Evolutionary conservation across 1,284 basidiomycete species (phyloP).

Genomic region (Fomitopsis betulina): DNA sequence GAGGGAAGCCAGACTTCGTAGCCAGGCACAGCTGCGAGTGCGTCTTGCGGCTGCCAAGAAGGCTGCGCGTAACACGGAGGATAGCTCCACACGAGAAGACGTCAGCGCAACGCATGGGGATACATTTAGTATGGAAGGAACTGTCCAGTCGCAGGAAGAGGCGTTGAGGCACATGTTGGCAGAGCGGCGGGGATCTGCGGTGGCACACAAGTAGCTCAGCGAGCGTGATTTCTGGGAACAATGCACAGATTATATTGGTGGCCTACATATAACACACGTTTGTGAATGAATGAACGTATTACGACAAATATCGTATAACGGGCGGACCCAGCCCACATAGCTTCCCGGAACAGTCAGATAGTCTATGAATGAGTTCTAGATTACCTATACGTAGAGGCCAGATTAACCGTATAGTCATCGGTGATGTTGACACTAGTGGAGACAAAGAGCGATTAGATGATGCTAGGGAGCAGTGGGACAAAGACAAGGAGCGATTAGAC

Average conservation of each 20-base stretch:
- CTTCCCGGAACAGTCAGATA: background rate
- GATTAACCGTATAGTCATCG: background rate
- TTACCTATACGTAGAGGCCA: background rate
- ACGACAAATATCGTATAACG: background rate
- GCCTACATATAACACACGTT: background rate
- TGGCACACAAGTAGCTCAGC: background rate
- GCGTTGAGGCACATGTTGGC: background rate
- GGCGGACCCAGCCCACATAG: background rate
- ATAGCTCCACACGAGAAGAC: conserved; percentile 1
- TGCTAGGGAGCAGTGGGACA: conserved; percentile 1
- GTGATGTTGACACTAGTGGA: background rate
- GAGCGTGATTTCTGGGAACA: background rate
- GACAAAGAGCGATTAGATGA: conserved; percentile 5
- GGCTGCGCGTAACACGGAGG: conserved; percentile 2
- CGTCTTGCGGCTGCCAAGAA: conserved; percentile 47
- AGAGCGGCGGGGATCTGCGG: background rate
- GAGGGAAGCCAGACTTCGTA: conserved; percentile 41
- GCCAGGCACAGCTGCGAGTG: conserved; percentile 43
- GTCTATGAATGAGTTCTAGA: background rate
- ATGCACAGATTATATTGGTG: background rate
- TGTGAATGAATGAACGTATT: background rate
- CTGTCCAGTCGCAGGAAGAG: background rate
- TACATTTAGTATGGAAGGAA: background rate
- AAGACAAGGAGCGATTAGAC: conserved; percentile 1
- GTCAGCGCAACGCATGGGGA: conserved; percentile 2